Percentiles rank a stretch among this genome's conserved stretches.
Conservation (phyloP, 208 protist genomes). For the Plasmodiophora brassicae region DNA sequence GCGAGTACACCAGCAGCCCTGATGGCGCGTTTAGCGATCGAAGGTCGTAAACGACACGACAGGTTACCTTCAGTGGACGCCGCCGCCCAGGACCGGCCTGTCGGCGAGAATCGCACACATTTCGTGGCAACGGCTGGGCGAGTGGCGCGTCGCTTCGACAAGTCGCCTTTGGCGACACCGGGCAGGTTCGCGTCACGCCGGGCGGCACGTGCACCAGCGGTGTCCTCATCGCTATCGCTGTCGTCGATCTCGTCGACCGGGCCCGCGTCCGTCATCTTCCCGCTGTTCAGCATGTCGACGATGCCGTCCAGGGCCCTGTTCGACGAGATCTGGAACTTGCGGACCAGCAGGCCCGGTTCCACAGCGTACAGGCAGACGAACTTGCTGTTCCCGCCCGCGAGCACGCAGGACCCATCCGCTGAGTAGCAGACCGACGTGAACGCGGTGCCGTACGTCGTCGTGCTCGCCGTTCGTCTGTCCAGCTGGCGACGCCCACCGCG, state of each 20-base stretch:
- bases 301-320: slow-evolving; percentile 62
- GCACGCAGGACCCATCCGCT: slow-evolving; percentile 61
- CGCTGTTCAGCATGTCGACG: slow-evolving; percentile 56
- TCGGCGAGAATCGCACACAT: slow-evolving; percentile 61
- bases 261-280: slow-evolving; percentile 58
- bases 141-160: neutral
- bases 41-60: too few species aligned
- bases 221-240: slow-evolving; percentile 41
- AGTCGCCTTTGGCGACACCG: neutral
- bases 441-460: neutral
- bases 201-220: neutral
- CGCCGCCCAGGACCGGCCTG: slow-evolving; percentile 63
- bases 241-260: slow-evolving; percentile 57
- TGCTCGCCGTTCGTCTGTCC: slow-evolving; percentile 54
- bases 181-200: neutral
- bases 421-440: slow-evolving; percentile 61
- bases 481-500: slow-evolving; percentile 51
- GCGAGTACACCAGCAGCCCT: slow-evolving; percentile 72
- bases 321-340: slow-evolving; percentile 52
- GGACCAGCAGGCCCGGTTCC: slow-evolving; percentile 54
- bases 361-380: slow-evolving; percentile 72
- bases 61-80: slow-evolving; percentile 70
- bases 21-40: too few species aligned
- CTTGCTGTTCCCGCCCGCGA: slow-evolving; percentile 64
- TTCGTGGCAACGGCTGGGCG: slow-evolving; percentile 6